Percentiles rank a stretch among this genome's conserved stretches.
Conservation (phyloP, 345 rosid species). For the Populus nigra region DNA sequence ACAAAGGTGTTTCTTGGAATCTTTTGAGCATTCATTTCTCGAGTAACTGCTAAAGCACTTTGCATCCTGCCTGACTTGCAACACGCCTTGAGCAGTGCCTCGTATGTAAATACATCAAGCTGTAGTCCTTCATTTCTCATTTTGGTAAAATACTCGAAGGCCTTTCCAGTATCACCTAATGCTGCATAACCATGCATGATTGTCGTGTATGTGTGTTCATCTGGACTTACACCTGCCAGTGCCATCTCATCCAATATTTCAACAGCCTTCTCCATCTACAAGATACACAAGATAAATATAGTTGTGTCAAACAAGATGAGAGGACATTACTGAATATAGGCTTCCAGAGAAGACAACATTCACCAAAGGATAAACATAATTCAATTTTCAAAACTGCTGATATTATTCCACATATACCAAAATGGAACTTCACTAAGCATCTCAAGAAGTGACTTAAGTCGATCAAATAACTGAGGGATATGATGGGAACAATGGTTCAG, state of each 20-base stretch:
- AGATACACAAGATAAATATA: not conserved
- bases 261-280: slow-evolving; percentile 87
- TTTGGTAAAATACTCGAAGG: slow-evolving; percentile 78
- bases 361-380: not conserved
- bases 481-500: not conserved
- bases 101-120: slow-evolving; percentile 79
- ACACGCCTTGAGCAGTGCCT: slow-evolving; percentile 93
- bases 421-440: not conserved
- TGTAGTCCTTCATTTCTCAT: slow-evolving; percentile 79
- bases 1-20: slow-evolving; percentile 76
- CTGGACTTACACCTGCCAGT: slow-evolving; percentile 70
- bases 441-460: not conserved
- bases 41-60: slow-evolving; percentile 92
- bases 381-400: not conserved
- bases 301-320: not conserved
- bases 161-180: slow-evolving; percentile 86
- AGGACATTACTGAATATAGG: not conserved
- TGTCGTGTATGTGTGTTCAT: slow-evolving; percentile 86
- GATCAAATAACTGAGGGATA: not conserved
- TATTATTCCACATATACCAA: not conserved
- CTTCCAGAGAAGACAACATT: not conserved
- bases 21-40: slow-evolving; percentile 79
- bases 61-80: slow-evolving; percentile 99
- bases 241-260: slow-evolving; percentile 87
- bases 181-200: slow-evolving; percentile 99